Evolutionary conservation across 2,329 filamentous ascomycete genomes (phyloP), one percentile per base, ranked within the genome.

Genomic region (Leptosphaerulina australis): DNA sequence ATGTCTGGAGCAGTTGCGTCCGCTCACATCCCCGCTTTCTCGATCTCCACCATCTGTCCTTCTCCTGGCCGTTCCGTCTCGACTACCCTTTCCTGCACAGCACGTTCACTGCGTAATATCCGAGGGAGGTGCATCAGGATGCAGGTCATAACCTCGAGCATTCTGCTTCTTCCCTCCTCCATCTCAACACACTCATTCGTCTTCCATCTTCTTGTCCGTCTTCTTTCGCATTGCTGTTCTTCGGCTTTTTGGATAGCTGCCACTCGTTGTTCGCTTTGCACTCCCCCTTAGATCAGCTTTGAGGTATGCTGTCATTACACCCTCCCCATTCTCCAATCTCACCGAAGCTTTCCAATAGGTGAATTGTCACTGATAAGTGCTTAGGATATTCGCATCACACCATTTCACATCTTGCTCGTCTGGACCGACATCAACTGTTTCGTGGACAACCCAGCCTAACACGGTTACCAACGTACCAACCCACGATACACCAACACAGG

Each of bases 191-290:
- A 70, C 67, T 71, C 69, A 68, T 70, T 72, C 60, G 68, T 68
- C 65, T 67, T 53, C 64, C 65, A 64, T 70, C 63, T 69, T 70
- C 62, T 70, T 69, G 60, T 62, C 55, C 37, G 55, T 67, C 66
- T 71, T 71, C 66, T 70, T 72, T 67, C 63, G 53, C 66, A 69
- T 70, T 68, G 67, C 68, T 70, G 66, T 59, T 58, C 49, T 63
- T 62, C 63, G 50, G 63, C 67, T 67, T 62, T 60, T 72, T 73
- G 70, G 69, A 72, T 73, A 73, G 67, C 66, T 64, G 63, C 59
- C 64, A 54, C 60, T 69, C 63, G 62, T 61, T 63, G 50, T 63
- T 67, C 65, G 46, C 59, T 58, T 58, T 60, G 56, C 53, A 57
- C 50, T 33, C 52, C 53, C 48, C 53, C 60, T 64, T 59, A 53